These are phyloP conservation scores for Quillaja saponaria DNA, from an alignment of 306 rosid genomes.

Conservation along the genomic window DNA sequence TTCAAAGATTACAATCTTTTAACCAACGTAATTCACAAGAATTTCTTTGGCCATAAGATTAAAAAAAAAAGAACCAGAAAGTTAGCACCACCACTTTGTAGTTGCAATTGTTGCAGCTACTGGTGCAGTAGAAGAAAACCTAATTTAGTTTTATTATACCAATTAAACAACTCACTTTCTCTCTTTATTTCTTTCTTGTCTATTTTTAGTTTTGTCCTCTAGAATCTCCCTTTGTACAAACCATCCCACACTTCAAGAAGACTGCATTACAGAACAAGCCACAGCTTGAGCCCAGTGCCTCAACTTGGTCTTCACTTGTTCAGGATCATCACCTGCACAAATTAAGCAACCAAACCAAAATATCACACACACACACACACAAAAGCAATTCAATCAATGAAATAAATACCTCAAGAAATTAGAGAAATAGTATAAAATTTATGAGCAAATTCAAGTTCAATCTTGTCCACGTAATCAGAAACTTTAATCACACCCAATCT, in stretches of 20 bases:
- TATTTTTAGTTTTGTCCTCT: conserved; percentile 24
- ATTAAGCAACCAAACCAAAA: not conserved
- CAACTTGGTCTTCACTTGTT: conserved; percentile 76
- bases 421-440: too few relatives aligned
- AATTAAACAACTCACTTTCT: not conserved
- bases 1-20: conserved; percentile 10
- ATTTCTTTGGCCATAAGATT: conserved; percentile 16
- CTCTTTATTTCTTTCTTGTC: not conserved
- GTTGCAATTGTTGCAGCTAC: not conserved
- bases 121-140: not conserved
- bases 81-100: conserved; percentile 10
- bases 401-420: not conserved
- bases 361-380: not conserved
- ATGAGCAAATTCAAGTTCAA: too few relatives aligned
- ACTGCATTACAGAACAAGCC: conserved; percentile 90
- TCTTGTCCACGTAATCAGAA: too few relatives aligned
- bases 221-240: conserved; percentile 45
- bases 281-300: conserved; percentile 99
- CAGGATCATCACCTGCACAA: conserved; percentile 77
- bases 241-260: conserved; percentile 35
- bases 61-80: not conserved
- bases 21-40: conserved; percentile 13
- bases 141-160: not conserved
- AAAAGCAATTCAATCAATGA: not conserved
- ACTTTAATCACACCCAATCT: too few relatives aligned